A percentile compares a stretch with the other conserved stretches of the same genome.
These are phyloP conservation scores for Vigna nakashimae DNA, from an alignment of 306 rosid genomes.

Conservation along the genomic window DNA sequence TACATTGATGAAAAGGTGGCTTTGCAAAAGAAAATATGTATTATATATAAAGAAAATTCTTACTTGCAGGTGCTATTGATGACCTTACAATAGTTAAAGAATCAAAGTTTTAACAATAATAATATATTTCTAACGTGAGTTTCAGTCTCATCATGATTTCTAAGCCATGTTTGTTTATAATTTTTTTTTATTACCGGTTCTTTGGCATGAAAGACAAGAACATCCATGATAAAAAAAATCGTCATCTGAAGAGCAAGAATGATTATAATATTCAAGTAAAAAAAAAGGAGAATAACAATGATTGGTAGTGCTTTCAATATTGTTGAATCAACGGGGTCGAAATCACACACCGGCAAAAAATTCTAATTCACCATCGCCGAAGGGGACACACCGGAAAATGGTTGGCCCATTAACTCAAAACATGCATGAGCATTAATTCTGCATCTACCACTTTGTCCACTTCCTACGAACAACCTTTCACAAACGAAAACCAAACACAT, in stretches of 20 bases:
- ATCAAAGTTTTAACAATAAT: too few species aligned
- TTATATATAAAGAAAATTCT: neutral
- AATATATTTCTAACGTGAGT: too few species aligned
- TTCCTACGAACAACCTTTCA: conserved; percentile 14
- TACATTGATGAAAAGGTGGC: neutral
- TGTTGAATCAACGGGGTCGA: neutral
- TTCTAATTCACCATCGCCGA: neutral
- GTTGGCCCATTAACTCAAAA: conserved; percentile 20
- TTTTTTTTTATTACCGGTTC: neutral
- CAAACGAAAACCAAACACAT: neutral
- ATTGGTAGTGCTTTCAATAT: neutral
- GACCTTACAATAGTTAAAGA: too few species aligned
- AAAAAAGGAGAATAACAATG: too few species aligned
- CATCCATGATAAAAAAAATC: neutral
- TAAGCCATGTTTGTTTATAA: too few species aligned
- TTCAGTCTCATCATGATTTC: too few species aligned
- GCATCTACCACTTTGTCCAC: conserved; percentile 14
- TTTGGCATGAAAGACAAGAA: neutral
- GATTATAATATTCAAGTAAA: neutral
- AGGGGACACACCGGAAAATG: conserved; percentile 10
- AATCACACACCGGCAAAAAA: neutral
- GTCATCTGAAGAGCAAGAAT: neutral
- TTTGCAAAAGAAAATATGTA: neutral
- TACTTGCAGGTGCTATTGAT: too few species aligned
- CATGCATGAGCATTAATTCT: conserved; percentile 25